Conservation (phyloP, 108 stramenopile genomes). For the Discostella stelligeroides region DNA sequence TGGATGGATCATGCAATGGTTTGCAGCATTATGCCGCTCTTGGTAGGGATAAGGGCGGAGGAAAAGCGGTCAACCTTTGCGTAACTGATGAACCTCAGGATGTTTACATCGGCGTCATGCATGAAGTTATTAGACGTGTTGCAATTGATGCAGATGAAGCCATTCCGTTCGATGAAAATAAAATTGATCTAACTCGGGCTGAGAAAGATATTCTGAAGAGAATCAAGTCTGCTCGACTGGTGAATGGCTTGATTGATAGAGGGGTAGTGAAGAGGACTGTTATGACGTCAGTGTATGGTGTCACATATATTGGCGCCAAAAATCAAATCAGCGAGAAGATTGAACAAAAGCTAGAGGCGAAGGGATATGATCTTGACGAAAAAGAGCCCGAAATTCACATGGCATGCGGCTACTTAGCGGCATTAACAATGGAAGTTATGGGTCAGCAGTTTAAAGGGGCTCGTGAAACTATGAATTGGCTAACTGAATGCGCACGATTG, state of each 20-base stretch:
- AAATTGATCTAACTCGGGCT: conserved; percentile 57
- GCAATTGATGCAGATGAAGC: conserved; percentile 67
- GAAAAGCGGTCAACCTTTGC: conserved; percentile 96
- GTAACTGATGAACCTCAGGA: conserved; percentile 92
- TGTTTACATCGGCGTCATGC: conserved; percentile 96
- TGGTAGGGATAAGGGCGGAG: conserved; percentile 95
- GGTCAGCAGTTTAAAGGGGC: conserved; percentile 95
- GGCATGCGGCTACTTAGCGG: conserved; percentile 91
- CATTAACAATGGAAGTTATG: conserved; percentile 92
- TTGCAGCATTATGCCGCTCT: conserved; percentile 99
- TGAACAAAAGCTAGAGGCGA: conserved; percentile 79
- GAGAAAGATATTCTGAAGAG: conserved; percentile 62
- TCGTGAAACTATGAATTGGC: conserved; percentile 97
- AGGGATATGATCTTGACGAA: conserved; percentile 81
- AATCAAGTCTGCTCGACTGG: conserved; percentile 75
- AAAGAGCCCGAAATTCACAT: conserved; percentile 80
- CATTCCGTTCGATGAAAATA: conserved; percentile 63
- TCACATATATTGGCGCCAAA: conserved; percentile 97
- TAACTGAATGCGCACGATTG: conserved; percentile 83
- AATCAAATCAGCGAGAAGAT: conserved; percentile 95
- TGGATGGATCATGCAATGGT: conserved; percentile 99
- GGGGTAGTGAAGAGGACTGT: conserved; percentile 99
- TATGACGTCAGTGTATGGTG: conserved; percentile 99
- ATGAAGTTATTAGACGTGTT: conserved; percentile 85
- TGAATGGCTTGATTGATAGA: conserved; percentile 91